Percentiles rank a stretch among this genome's conserved stretches.
phyloP scores from a whole-genome alignment of 2,329 filamentous ascomycete species.

The Alternaria panax region DNA sequence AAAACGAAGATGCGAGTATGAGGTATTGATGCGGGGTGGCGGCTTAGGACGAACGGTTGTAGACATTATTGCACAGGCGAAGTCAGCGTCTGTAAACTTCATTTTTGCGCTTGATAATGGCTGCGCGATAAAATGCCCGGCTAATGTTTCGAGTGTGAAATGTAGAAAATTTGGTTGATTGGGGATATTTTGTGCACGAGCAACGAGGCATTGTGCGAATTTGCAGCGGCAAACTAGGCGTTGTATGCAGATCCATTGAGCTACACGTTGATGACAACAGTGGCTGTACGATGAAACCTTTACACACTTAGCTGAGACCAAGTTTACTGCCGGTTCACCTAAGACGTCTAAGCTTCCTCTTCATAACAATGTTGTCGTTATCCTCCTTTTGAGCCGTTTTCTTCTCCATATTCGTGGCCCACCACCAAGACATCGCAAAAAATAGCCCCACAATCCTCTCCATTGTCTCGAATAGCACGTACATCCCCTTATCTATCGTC shows the following conservation, averaged over 20 bases:
- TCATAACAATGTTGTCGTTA: neutral
- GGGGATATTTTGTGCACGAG: neutral
- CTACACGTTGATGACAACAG: neutral
- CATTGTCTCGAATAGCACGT: neutral
- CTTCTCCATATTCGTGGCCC: neutral
- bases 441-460: neutral
- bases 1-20: neutral
- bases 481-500: neutral
- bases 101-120: neutral
- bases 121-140: neutral
- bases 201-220: neutral
- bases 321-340: neutral
- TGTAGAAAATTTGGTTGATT: neutral
- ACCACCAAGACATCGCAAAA: neutral
- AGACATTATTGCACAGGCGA: neutral
- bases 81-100: conserved; percentile 5
- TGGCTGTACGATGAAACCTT: neutral
- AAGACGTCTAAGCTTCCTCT: neutral
- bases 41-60: neutral
- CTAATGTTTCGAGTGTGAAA: neutral
- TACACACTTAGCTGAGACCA: neutral
- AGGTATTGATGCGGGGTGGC: neutral
- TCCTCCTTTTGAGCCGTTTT: neutral
- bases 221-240: neutral
- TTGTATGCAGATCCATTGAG: neutral